Base-by-base conservation (phyloP, 192 early-diverging fungal genomes). In the Coemansia sp. region DNA sequence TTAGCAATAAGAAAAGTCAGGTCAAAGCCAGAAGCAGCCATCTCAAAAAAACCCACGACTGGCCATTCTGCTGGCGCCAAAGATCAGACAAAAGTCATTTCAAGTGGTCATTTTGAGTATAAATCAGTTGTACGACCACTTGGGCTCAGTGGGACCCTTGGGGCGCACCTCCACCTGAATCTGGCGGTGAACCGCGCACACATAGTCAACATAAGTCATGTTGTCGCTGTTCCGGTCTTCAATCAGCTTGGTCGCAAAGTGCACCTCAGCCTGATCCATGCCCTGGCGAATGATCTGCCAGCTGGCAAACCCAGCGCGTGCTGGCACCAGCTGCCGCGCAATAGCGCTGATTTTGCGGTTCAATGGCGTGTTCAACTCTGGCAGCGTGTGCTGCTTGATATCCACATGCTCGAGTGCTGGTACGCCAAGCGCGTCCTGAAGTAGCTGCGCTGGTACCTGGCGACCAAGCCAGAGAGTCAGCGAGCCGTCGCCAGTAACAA, bases 171-270 rank as follows among this genome's bases (percentile, higher is more conserved):
- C 91, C 11, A 75, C 83, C 72, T 91, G 91, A 65, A 94, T 92
- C 72, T 88, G 89, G 67, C 90, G 84, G 75, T 98, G 97, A 59
- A 98, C 87, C 21, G 85, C 72, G 50, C 91, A 91, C 22, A 98
- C 72, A 62, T 89, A 97, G 65, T 98, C 96, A 6, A 97, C 94
- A 74, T 98, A 98, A 10, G 86, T 88, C 89, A 93, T 88, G 55
- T 86, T 85, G 49, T 91, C 93, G 49, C 88, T 86, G 65, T 91
- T 93, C 68, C 91, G 88, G 78, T 98, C 97, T 78, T 98, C 97
- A 12, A 88, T 74, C 62, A 98, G 71, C 60, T 88, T 67, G 22
- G 86, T 84, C 10, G 84, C 81, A 75, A 97, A 93, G 58, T 91
- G 89, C 9, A 87, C 71, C 67, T 98, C 97, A 4, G 82, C 57